Percentiles rank a stretch among this genome's conserved stretches.
Evolutionary conservation across 1,284 basidiomycete genomes (phyloP).

Genomic region (Puccinia horiana): DNA sequence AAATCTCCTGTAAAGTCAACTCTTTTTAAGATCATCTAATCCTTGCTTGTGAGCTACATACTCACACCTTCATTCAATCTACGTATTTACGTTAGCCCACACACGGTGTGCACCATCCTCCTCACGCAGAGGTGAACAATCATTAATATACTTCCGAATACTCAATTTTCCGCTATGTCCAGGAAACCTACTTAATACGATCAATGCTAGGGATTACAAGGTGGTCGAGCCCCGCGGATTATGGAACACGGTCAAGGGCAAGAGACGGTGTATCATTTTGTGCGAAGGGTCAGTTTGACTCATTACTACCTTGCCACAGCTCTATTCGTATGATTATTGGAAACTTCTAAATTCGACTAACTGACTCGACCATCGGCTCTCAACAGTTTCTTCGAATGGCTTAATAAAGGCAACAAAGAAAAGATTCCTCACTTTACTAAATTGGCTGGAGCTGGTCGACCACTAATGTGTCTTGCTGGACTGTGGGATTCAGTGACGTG

Average conservation of each 20-base stretch:
- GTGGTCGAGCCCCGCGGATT: constrained; percentile 68
- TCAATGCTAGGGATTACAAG: constrained; percentile 83
- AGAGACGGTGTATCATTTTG: constrained; percentile 55
- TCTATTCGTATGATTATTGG: background rate
- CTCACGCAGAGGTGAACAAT: background rate
- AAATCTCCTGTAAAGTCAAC: constrained; percentile 64
- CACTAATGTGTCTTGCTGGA: constrained; percentile 81
- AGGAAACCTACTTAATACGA: constrained; percentile 71
- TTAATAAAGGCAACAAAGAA: constrained; percentile 74
- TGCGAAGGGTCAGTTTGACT: constrained; percentile 55
- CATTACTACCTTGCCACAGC: constrained; percentile 49
- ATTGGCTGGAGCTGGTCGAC: constrained; percentile 63
- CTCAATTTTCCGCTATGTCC: constrained; percentile 59
- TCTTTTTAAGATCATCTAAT: background rate
- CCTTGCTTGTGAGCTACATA: background rate
- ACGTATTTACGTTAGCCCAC: constrained; percentile 11
- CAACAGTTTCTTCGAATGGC: constrained; percentile 84
- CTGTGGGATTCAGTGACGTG: constrained; percentile 73
- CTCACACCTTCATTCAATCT: background rate
- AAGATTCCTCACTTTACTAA: constrained; percentile 79
- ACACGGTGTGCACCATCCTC: constrained; percentile 16
- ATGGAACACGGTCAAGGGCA: constrained; percentile 72
- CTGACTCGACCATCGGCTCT: constrained; percentile 26
- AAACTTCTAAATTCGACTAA: background rate
- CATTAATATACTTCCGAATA: background rate